A percentile compares a stretch with the other conserved stretches of the same genome.
Conservation (phyloP, 192 early-diverging fungal species). For the Coemansia sp. region DNA sequence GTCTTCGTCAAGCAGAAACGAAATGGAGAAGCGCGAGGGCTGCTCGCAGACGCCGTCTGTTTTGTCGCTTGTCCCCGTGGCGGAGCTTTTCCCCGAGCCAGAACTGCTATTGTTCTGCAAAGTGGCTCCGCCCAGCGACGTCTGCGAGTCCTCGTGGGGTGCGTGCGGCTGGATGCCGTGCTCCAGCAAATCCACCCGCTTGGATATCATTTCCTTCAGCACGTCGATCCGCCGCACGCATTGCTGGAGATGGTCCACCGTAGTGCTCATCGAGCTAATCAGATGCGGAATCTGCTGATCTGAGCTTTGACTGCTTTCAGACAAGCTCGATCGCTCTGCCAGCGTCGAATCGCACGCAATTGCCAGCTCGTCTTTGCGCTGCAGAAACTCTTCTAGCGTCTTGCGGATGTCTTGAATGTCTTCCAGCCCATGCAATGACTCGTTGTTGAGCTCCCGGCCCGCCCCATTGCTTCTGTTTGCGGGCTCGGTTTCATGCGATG, state of each 20-base stretch:
- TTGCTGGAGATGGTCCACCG: slow-evolving; percentile 16
- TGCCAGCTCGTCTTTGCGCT: neutral
- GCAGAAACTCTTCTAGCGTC: slow-evolving; percentile 1
- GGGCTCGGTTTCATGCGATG: neutral
- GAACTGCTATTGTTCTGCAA: slow-evolving; percentile 14
- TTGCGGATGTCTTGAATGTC: slow-evolving; percentile 6
- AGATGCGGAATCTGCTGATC: slow-evolving; percentile 2
- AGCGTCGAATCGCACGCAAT: neutral
- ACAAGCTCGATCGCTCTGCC: no score
- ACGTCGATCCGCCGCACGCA: slow-evolving; percentile 31
- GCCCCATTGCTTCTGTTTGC: neutral
- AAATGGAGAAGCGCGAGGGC: slow-evolving; percentile 21
- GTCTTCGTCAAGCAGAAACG: slow-evolving; percentile 25
- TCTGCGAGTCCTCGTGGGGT: neutral
- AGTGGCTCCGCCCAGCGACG: slow-evolving; percentile 1
- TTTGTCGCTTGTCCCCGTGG: neutral
- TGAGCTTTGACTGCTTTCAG: no score
- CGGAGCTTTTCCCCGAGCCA: slow-evolving; percentile 10
- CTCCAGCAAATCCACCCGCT: slow-evolving; percentile 13
- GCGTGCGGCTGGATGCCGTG: neutral
- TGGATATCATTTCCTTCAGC: slow-evolving; percentile 17
- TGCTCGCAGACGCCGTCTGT: neutral
- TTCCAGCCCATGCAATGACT: neutral
- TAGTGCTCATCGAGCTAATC: slow-evolving; percentile 13
- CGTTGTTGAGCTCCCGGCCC: neutral